A percentile compares a stretch with the other conserved stretches of the same genome.
These are phyloP conservation scores for Coemansia sp. DNA, from an alignment of 192 early-diverging fungal species.

Conservation along the genomic window DNA sequence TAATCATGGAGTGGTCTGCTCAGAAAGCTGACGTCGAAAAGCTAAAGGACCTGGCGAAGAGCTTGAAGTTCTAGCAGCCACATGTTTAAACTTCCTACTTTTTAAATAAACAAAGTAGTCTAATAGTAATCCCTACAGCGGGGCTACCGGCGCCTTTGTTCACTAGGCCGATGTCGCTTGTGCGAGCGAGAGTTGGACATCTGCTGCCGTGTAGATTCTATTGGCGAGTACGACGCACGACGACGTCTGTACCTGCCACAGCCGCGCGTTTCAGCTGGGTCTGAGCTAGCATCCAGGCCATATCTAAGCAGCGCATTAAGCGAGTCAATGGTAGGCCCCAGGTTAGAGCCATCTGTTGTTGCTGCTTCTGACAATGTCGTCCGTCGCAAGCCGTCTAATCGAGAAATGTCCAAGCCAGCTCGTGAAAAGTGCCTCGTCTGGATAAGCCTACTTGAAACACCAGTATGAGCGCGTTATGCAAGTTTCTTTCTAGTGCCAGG, in stretches of 20 bases:
- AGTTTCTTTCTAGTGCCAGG: background rate
- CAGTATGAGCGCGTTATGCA: background rate
- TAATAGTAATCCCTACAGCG: no score
- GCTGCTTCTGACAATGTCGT: background rate
- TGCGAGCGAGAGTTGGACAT: background rate
- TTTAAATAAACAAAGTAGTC: background rate
- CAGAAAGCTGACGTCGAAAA: conserved; percentile 58
- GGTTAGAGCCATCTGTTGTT: background rate
- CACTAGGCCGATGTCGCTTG: background rate
- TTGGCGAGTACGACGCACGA: background rate
- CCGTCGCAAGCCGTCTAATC: background rate
- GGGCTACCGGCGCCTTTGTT: background rate
- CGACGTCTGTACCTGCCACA: background rate
- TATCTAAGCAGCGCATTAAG: background rate
- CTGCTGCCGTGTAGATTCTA: background rate
- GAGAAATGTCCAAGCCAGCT: conserved; percentile 9
- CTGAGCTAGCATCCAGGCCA: background rate
- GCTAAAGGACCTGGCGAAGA: conserved; percentile 46
- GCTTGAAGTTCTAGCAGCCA: conserved; percentile 26
- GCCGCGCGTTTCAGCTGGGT: background rate
- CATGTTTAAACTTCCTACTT: no score
- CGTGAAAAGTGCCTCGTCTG: background rate
- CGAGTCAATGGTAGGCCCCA: background rate
- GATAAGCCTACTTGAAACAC: conserved; percentile 11
- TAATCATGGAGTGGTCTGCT: conserved; percentile 68